Evolutionary conservation across 2,329 filamentous ascomycete genomes (phyloP), one percentile per base, ranked within the genome.

Genomic region (Cladosporium sp.): DNA sequence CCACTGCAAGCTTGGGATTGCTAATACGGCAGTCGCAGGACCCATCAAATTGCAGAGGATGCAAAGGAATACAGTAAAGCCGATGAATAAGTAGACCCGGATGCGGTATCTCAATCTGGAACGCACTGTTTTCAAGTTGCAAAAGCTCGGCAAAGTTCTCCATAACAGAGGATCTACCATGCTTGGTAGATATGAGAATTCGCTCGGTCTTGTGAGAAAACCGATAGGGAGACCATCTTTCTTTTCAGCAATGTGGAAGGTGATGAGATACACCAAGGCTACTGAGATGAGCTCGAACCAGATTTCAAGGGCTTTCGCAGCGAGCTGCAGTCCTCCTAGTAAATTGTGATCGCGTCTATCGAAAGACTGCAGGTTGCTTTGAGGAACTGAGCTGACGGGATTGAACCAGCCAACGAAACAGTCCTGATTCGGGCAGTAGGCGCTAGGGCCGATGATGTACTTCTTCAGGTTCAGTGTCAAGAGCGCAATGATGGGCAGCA

Each of bases 11-110:
- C 55, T 59, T 2, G 63, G 64, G 2, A 67, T 49, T 6, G 62
- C 58, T 7, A 67, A 49, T 1, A 66, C 63, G 10, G 64, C 63
- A 10, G 58, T 59, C 4, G 63, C 60, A 9, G 66, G 64, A 9
- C 65, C 65, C 62, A 67, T 68, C 4, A 68, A 51, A 37, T 66
- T 68, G 46, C 60, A 62, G 1, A 66, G 32, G 9, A 59, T 52
- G 34, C 60, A 61, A 8, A 66, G 54, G 13, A 59, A 4, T 9
- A 43, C n/a, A 13, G 48, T 50, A 16, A 50, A 43, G 18, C 32
- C 19, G 9, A 50, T 18, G 13, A 43, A 50, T 5, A 38, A 7
- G 7, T 38, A 49, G 4, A 49, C 11, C 16, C 46, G 31, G 1
- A 28, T 22, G 3, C 46, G 37, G 16, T 42, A 49, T 3, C 28